phyloP scores from a whole-genome alignment of 1,284 basidiomycete genomes.

The Cronartium ribicola region DNA sequence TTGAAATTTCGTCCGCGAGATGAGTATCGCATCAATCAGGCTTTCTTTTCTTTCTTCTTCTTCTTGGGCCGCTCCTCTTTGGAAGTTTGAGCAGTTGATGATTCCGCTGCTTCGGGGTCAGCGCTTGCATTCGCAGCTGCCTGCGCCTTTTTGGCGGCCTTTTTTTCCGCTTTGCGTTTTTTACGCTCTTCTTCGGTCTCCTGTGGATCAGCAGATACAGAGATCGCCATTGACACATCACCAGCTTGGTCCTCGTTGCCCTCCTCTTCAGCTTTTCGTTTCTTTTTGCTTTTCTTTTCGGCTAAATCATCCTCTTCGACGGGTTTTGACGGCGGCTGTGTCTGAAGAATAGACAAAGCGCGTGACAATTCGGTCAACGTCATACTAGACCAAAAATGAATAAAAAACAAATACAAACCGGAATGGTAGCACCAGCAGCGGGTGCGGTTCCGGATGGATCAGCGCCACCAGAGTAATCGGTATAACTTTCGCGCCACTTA shows the following conservation, averaged over 20 bases:
- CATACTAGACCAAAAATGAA: neutral
- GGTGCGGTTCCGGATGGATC: conserved; percentile 46
- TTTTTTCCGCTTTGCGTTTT: conserved; percentile 51
- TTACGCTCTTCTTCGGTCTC: conserved; percentile 49
- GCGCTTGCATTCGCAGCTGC: conserved; percentile 21
- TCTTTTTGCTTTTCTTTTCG: conserved; percentile 48
- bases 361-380: neutral
- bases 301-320: conserved; percentile 32
- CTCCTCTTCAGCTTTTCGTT: conserved; percentile 46
- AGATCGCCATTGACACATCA: conserved; percentile 57
- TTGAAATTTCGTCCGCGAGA: too few relatives aligned
- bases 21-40: neutral
- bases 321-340: conserved; percentile 13
- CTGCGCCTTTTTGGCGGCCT: conserved; percentile 49
- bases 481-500: conserved; percentile 86
- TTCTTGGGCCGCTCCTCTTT: conserved; percentile 30
- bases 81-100: neutral
- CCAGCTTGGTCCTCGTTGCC: conserved; percentile 48
- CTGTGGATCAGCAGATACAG: conserved; percentile 46
- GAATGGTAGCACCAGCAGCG: conserved; percentile 11
- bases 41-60: conserved; percentile 44
- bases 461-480: conserved; percentile 67
- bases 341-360: conserved; percentile 10
- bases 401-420: neutral
- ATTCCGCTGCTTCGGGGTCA: conserved; percentile 8